Conservation (phyloP, 352 stramenopile genomes). For the Phytophthora syringae region DNA sequence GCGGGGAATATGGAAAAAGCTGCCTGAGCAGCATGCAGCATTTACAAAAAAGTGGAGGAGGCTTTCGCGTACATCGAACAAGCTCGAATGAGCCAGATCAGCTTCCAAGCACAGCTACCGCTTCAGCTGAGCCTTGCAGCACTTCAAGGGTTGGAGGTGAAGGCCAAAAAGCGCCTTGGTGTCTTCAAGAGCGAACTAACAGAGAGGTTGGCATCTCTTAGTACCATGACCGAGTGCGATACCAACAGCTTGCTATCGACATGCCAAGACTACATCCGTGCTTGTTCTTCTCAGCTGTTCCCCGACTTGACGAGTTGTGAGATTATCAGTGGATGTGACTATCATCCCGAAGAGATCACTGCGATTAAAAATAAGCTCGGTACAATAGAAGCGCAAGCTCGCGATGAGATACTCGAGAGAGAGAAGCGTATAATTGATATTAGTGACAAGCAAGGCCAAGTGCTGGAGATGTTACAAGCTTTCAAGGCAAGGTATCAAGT, state of each 20-base stretch:
- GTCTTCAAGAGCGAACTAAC: slow-evolving; percentile 46
- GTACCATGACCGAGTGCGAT: slow-evolving; percentile 39
- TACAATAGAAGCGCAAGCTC: slow-evolving; percentile 47
- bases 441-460: slow-evolving; percentile 31
- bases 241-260: slow-evolving; percentile 37
- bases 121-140: slow-evolving; percentile 78
- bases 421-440: slow-evolving; percentile 49
- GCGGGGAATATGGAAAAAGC: slow-evolving; percentile 58
- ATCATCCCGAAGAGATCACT: slow-evolving; percentile 79
- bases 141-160: slow-evolving; percentile 86
- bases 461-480: slow-evolving; percentile 40
- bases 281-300: slow-evolving; percentile 64
- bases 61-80: slow-evolving; percentile 43
- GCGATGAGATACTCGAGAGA: slow-evolving; percentile 39
- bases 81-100: slow-evolving; percentile 53
- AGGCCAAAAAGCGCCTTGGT: slow-evolving; percentile 72
- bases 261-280: slow-evolving; percentile 60
- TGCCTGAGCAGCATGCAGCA: slow-evolving; percentile 50
- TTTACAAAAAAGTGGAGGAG: slow-evolving; percentile 49
- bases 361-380: slow-evolving; percentile 48
- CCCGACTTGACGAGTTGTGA: slow-evolving; percentile 65
- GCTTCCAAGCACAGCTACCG: slow-evolving; percentile 67
- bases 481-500: slow-evolving; percentile 79
- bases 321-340: slow-evolving; percentile 83
- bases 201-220: slow-evolving; percentile 36